Percentiles rank a stretch among this genome's conserved stretches.
Evolutionary conservation across 345 rosid genomes (phyloP).

Genomic region (Odontarrhena argentea): DNA sequence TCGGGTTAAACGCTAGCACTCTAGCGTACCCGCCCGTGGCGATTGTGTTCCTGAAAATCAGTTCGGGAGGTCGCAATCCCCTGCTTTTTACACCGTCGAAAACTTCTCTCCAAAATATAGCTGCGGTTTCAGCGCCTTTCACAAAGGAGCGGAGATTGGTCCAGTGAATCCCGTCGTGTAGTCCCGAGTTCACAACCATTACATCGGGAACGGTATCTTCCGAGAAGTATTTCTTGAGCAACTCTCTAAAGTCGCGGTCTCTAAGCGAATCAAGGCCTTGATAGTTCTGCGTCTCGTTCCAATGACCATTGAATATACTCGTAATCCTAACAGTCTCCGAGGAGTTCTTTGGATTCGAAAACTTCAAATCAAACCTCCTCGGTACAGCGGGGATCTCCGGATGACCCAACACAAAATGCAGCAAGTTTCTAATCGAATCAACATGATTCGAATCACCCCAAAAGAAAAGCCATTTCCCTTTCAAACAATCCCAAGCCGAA

Average conservation of each 20-base stretch:
- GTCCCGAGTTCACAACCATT: slow-evolving; percentile 82
- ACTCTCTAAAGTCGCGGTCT: slow-evolving; percentile 58
- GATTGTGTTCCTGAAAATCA: slow-evolving; percentile 73
- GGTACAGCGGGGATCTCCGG: slow-evolving; percentile 71
- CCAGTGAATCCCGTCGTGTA: slow-evolving; percentile 88
- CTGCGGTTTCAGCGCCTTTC: slow-evolving; percentile 64
- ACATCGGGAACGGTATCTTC: slow-evolving; percentile 76
- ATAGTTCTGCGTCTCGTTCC: slow-evolving; percentile 81
- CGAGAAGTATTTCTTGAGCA: slow-evolving; percentile 69
- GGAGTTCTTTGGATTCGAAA: slow-evolving; percentile 62
- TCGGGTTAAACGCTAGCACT: slow-evolving; percentile 71
- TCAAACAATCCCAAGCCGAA: slow-evolving; percentile 81
- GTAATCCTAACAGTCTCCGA: slow-evolving; percentile 81
- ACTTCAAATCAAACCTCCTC: slow-evolving; percentile 78
- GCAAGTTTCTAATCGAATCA: slow-evolving; percentile 82
- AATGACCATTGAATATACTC: slow-evolving; percentile 93
- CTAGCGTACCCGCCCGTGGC: slow-evolving; percentile 93
- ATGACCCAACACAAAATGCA: slow-evolving; percentile 72
- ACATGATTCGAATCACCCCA: slow-evolving; percentile 99
- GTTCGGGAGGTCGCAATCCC: slow-evolving; percentile 60
- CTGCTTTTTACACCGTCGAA: slow-evolving; percentile 60
- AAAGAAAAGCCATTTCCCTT: slow-evolving; percentile 84
- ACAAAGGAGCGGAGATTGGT: slow-evolving; percentile 53
- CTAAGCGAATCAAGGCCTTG: slow-evolving; percentile 81
- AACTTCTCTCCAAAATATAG: slow-evolving; percentile 73